Conservation (phyloP, 2,329 filamentous ascomycete species). For the Pseudocercospora vitis region DNA sequence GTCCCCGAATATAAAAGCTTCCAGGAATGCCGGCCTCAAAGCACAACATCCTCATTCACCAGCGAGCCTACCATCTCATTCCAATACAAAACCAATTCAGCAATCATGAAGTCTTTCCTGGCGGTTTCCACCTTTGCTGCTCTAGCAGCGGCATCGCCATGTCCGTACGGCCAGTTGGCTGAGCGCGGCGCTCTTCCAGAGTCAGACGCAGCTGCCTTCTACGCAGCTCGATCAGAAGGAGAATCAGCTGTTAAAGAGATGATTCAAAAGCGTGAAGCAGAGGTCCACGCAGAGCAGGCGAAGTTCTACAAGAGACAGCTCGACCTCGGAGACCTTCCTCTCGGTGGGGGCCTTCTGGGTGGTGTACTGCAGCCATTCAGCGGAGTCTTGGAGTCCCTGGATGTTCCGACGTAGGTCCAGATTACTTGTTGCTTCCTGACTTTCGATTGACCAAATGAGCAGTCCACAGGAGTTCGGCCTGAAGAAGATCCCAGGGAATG, state of each 20-base stretch:
- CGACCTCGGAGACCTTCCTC: conserved; percentile 11
- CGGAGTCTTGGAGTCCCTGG: conserved; percentile 26
- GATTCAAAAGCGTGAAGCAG: conserved; percentile 13
- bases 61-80: too few species aligned
- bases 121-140: background rate
- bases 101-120: too few species aligned
- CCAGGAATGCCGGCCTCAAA: too few species aligned
- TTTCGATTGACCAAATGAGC: too few species aligned
- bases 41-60: too few species aligned
- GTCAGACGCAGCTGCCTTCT: conserved; percentile 23
- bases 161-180: conserved; percentile 26
- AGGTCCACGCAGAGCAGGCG: conserved; percentile 21
- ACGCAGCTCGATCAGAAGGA: conserved; percentile 21
- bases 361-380: conserved; percentile 32
- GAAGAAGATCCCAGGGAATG: conserved; percentile 27
- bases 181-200: conserved; percentile 24
- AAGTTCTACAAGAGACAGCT: conserved; percentile 25
- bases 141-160: conserved; percentile 20
- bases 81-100: too few species aligned
- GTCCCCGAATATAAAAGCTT: too few species aligned
- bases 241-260: conserved; percentile 19
- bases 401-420: conserved; percentile 26
- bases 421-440: background rate
- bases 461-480: conserved; percentile 27
- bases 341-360: conserved; percentile 27